Percentiles rank a stretch among this genome's conserved stretches.
Evolutionary conservation across 768 basidiomycete species (phyloP).

Genomic region (Trametes meyenii): DNA sequence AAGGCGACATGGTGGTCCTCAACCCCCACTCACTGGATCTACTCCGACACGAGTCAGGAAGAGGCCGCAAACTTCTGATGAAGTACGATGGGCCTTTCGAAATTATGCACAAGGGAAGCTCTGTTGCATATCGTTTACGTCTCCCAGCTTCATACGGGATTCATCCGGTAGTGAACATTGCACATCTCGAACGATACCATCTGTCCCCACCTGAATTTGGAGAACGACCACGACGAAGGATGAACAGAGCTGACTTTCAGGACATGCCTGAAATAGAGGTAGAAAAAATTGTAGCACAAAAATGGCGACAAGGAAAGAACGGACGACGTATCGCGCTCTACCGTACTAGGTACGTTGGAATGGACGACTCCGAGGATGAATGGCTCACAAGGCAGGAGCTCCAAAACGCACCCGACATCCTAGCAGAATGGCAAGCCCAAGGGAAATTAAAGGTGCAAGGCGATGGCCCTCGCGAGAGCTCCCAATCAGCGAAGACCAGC

Average conservation of each 20-base stretch:
- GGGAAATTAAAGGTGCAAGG: neutral
- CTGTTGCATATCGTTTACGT: conserved; percentile 33
- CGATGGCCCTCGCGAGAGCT: too few species aligned
- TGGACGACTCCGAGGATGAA: conserved; percentile 1
- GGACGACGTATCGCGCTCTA: conserved; percentile 12
- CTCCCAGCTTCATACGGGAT: conserved; percentile 35
- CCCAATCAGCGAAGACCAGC: neutral
- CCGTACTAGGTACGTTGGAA: conserved; percentile 6
- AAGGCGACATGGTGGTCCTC: conserved; percentile 35
- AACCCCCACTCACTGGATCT: conserved; percentile 33
- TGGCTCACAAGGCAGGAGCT: conserved; percentile 13
- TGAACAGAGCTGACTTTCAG: conserved; percentile 23
- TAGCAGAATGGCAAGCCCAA: neutral
- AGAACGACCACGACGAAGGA: neutral
- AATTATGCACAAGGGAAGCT: conserved; percentile 32
- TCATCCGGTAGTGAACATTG: conserved; percentile 39
- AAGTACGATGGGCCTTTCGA: conserved; percentile 39
- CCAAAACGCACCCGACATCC: conserved; percentile 8
- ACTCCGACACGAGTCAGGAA: conserved; percentile 27
- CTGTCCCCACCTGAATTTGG: conserved; percentile 31
- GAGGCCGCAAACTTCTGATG: conserved; percentile 34
- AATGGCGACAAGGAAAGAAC: conserved; percentile 15
- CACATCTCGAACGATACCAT: conserved; percentile 34
- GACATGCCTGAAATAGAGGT: conserved; percentile 28
- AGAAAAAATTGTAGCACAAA: conserved; percentile 29